phyloP scores from a whole-genome alignment of 768 basidiomycete genomes.

The Hygrocybe coccinea region DNA sequence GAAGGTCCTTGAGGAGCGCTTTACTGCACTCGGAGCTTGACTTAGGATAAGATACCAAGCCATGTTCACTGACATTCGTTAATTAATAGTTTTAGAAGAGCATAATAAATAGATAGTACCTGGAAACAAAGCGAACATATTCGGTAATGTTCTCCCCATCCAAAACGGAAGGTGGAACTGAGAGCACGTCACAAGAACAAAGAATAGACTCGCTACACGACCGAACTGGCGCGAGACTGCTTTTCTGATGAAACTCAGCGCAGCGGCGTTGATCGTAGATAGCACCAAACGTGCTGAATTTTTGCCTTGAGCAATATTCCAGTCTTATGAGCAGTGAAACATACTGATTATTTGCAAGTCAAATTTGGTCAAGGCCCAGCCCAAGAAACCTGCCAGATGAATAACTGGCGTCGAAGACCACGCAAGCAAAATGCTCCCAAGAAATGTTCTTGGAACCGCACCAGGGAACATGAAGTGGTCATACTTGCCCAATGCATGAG shows the following conservation, averaged over 20 bases:
- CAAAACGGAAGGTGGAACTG: conserved; percentile 94
- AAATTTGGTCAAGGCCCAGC: conserved; percentile 50
- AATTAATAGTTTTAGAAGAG: background rate
- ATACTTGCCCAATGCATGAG: conserved; percentile 49
- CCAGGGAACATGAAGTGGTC: conserved; percentile 89
- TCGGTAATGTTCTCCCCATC: conserved; percentile 90
- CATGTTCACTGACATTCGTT: conserved; percentile 47
- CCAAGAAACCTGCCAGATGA: conserved; percentile 36
- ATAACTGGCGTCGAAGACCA: conserved; percentile 50
- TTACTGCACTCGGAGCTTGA: conserved; percentile 36
- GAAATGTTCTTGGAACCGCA: conserved; percentile 82
- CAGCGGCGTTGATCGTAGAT: conserved; percentile 56
- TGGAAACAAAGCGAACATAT: conserved; percentile 82
- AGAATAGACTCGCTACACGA: conserved; percentile 49
- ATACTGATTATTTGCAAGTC: conserved; percentile 68
- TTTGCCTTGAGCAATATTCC: background rate
- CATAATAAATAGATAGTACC: conserved; percentile 44
- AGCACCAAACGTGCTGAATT: conserved; percentile 68
- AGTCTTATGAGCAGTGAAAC: conserved; percentile 19
- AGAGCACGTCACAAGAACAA: conserved; percentile 62
- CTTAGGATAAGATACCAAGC: conserved; percentile 47
- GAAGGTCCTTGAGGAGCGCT: conserved; percentile 33
- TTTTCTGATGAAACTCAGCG: conserved; percentile 59
- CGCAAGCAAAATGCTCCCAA: conserved; percentile 69
- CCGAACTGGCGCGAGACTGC: conserved; percentile 66